Percentiles rank a stretch among this genome's conserved stretches.
These are phyloP conservation scores for Serendipita sp. DNA, from an alignment of 768 basidiomycete genomes.

Conservation along the genomic window DNA sequence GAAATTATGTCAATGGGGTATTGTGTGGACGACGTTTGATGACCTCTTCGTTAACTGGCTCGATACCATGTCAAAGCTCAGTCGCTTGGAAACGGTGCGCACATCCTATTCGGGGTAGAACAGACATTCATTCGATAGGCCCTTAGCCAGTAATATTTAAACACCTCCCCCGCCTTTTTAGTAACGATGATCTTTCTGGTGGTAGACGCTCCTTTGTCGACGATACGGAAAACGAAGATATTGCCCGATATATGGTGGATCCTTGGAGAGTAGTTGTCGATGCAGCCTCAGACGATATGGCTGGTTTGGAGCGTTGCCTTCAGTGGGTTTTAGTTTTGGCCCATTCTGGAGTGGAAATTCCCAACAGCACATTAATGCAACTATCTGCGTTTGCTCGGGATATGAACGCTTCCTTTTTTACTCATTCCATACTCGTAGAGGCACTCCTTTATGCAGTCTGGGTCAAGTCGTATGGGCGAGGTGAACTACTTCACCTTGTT, in stretches of 20 bases:
- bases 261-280: constrained; percentile 38
- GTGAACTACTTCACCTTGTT: constrained; percentile 37
- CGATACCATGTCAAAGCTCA: constrained; percentile 24
- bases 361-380: constrained; percentile 32
- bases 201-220: constrained; percentile 24
- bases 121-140: background rate
- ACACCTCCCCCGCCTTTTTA: constrained; percentile 36
- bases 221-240: constrained; percentile 17
- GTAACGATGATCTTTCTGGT: constrained; percentile 30
- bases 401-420: constrained; percentile 25
- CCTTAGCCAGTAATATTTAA: constrained; percentile 10
- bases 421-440: constrained; percentile 35
- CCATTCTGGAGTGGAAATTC: constrained; percentile 47
- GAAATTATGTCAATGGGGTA: constrained; percentile 34
- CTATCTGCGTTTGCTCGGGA: constrained; percentile 27
- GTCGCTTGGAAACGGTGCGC: constrained; percentile 26
- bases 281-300: constrained; percentile 25
- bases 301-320: constrained; percentile 32
- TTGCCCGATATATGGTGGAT: constrained; percentile 25
- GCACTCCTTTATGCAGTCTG: constrained; percentile 41
- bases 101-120: background rate
- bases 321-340: constrained; percentile 46
- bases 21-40: constrained; percentile 42
- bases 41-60: constrained; percentile 45
- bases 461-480: constrained; percentile 41